These are phyloP conservation scores for Drechslerella dactyloides DNA, from an alignment of 2,329 filamentous ascomycete species.

Conservation along the genomic window DNA sequence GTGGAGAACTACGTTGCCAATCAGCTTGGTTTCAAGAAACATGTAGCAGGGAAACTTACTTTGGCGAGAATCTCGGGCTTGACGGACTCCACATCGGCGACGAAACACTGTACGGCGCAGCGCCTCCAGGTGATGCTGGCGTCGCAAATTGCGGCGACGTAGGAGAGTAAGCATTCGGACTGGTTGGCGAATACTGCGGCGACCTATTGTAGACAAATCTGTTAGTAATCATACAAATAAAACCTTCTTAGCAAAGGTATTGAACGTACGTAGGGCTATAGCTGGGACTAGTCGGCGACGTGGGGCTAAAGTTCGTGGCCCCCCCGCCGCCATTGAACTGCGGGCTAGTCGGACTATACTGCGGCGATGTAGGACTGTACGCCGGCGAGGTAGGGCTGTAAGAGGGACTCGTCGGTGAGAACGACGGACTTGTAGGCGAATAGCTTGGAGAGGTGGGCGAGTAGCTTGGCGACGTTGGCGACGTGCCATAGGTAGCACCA, in stretches of 20 bases:
- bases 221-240: conserved; percentile 56
- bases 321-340: conserved; percentile 56
- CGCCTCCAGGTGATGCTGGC: conserved; percentile 56
- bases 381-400: conserved; percentile 55
- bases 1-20: conserved; percentile 51
- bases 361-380: conserved; percentile 53
- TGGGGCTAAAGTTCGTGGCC: conserved; percentile 64
- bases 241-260: neutral
- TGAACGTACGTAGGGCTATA: conserved; percentile 69
- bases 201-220: conserved; percentile 65
- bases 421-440: conserved; percentile 68
- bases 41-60: conserved; percentile 51
- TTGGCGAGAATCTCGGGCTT: conserved; percentile 54
- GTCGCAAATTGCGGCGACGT: conserved; percentile 66
- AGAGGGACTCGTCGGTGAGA: conserved; percentile 61
- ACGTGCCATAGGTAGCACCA: conserved; percentile 64
- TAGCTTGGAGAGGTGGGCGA: conserved; percentile 74
- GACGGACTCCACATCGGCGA: conserved; percentile 57
- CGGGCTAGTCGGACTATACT: conserved; percentile 55
- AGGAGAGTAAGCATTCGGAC: conserved; percentile 67
- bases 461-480: conserved; percentile 73
- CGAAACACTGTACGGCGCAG: conserved; percentile 57
- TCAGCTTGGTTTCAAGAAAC: conserved; percentile 6
- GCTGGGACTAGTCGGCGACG: conserved; percentile 71
- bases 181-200: conserved; percentile 65